Evolutionary conservation across 495 filamentous ascomycete genomes (phyloP).

Genomic region (Amphirosellinia nigrospora): DNA sequence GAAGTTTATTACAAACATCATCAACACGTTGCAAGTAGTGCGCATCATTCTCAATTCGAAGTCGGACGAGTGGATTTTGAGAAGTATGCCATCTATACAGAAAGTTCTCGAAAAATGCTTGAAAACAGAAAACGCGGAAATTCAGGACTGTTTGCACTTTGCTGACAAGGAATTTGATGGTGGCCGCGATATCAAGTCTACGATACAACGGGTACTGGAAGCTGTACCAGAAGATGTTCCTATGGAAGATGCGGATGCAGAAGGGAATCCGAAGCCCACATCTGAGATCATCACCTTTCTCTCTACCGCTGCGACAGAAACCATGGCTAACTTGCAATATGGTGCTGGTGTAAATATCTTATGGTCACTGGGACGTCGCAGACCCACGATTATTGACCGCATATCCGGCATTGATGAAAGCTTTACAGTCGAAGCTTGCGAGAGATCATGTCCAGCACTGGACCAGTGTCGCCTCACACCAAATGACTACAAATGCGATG

Average conservation of each 20-base stretch:
- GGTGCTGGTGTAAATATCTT: conserved; percentile 88
- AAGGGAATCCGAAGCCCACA: conserved; percentile 75
- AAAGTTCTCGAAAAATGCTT: conserved; percentile 90
- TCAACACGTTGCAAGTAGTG: conserved; percentile 91
- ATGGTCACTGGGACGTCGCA: conserved; percentile 85
- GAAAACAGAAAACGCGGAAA: conserved; percentile 82
- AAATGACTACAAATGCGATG: conserved; percentile 47
- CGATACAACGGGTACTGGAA: conserved; percentile 81
- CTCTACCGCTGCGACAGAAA: conserved; percentile 80
- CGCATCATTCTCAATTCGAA: conserved; percentile 86
- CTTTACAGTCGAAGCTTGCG: conserved; percentile 87
- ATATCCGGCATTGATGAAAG: conserved; percentile 91
- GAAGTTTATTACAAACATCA: conserved; percentile 77
- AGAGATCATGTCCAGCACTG: conserved; percentile 89
- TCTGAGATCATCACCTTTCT: conserved; percentile 83
- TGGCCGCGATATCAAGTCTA: conserved; percentile 65
- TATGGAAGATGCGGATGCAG: conserved; percentile 89
- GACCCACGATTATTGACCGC: conserved; percentile 83
- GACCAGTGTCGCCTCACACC: conserved; percentile 55
- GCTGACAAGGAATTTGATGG: conserved; percentile 70
- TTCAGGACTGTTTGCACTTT: conserved; percentile 88
- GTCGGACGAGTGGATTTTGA: conserved; percentile 85
- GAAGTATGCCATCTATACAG: conserved; percentile 76
- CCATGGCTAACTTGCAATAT: conserved; percentile 76
- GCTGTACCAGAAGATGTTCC: conserved; percentile 87